phyloP scores from a whole-genome alignment of 768 basidiomycete genomes.

The Suillus alpinus region DNA sequence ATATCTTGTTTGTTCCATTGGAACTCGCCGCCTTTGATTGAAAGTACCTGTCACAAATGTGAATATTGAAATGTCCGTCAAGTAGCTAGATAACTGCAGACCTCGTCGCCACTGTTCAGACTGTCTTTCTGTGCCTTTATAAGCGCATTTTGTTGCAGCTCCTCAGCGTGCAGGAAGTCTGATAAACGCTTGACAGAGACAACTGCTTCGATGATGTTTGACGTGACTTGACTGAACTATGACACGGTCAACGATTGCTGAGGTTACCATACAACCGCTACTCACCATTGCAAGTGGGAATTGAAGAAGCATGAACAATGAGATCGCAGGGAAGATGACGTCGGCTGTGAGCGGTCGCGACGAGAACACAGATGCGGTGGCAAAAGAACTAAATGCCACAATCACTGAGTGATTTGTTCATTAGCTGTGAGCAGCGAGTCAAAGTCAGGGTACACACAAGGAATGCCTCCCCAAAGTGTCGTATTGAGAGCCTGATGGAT shows the following conservation, averaged over 20 bases:
- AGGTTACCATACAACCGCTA: not conserved
- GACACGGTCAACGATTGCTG: conserved; percentile 4
- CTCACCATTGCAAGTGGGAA: conserved; percentile 83
- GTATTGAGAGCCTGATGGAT: conserved; percentile 51
- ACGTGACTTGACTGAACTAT: conserved; percentile 69
- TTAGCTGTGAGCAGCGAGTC: not conserved
- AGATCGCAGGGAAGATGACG: conserved; percentile 94
- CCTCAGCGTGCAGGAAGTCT: conserved; percentile 70
- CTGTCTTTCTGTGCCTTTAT: conserved; percentile 41
- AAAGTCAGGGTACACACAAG: conserved; percentile 31
- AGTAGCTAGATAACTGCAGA: conserved; percentile 21
- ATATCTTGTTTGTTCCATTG: conserved; percentile 62
- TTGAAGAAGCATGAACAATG: conserved; percentile 81
- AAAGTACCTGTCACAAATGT: conserved; percentile 45
- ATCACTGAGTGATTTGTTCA: conserved; percentile 39
- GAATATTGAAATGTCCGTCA: not conserved
- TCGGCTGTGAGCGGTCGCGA: conserved; percentile 78
- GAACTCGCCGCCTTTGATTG: conserved; percentile 77
- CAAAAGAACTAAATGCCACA: conserved; percentile 82
- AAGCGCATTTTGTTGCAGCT: conserved; percentile 80
- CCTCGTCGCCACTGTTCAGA: conserved; percentile 60
- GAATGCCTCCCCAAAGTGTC: conserved; percentile 68
- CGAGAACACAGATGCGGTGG: conserved; percentile 62
- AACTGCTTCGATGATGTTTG: conserved; percentile 80
- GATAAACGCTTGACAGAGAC: conserved; percentile 82